A percentile compares a stretch with the other conserved stretches of the same genome.
phyloP scores from a whole-genome alignment of 1,139 yeast genomes.

The Schwanniomyces etchellsii region DNA sequence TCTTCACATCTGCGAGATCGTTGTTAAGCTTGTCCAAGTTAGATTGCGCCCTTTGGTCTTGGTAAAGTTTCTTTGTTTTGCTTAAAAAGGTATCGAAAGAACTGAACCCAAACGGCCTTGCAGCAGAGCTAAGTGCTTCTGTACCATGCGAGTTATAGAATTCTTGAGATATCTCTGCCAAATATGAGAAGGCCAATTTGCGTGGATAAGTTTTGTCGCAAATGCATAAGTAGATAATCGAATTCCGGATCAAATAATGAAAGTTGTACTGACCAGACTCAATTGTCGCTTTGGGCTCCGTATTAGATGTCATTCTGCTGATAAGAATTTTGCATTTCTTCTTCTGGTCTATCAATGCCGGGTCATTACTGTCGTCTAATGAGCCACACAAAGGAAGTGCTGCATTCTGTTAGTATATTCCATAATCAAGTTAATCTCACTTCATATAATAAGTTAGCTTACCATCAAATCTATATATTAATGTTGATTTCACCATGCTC shows the following conservation, averaged over 20 bases:
- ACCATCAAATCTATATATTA: constrained; percentile 70
- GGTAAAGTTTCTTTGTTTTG: constrained; percentile 83
- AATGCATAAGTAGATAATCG: constrained; percentile 71
- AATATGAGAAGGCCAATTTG: constrained; percentile 82
- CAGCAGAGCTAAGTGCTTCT: constrained; percentile 55
- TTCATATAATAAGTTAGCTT: constrained; percentile 18
- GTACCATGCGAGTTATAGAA: constrained; percentile 74
- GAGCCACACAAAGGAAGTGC: constrained; percentile 92
- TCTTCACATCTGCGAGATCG: constrained; percentile 88
- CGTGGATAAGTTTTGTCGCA: constrained; percentile 79
- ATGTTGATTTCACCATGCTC: constrained; percentile 63
- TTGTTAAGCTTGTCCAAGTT: constrained; percentile 81
- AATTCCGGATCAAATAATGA: constrained; percentile 63
- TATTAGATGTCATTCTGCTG: constrained; percentile 69
- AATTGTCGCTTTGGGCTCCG: constrained; percentile 82
- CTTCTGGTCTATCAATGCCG: constrained; percentile 66
- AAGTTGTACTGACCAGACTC: constrained; percentile 73
- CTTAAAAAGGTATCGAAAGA: constrained; percentile 78
- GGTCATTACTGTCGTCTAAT: constrained; percentile 70
- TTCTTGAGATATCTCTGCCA: constrained; percentile 77
- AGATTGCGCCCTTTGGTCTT: constrained; percentile 85
- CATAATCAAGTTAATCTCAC: neutral
- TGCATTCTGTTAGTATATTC: constrained; percentile 17
- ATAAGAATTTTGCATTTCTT: constrained; percentile 77
- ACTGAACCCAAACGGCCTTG: constrained; percentile 87